These are phyloP conservation scores for Shiraia sp. DNA, from an alignment of 2,329 filamentous ascomycete genomes.

Conservation along the genomic window DNA sequence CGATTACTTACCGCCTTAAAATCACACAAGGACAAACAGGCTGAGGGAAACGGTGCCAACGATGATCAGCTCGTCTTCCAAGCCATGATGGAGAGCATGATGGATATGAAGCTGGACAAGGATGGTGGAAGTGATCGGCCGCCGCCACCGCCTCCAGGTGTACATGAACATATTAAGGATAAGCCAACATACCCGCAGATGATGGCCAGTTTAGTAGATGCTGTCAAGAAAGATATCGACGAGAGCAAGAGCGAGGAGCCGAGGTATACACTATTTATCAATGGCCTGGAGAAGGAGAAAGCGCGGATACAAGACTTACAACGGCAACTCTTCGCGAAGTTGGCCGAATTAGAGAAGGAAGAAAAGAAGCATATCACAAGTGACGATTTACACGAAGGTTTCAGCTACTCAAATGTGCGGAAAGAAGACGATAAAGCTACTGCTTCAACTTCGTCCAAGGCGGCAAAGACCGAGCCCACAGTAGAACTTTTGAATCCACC, in stretches of 20 bases:
- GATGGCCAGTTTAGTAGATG: conserved; percentile 95
- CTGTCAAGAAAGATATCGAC: conserved; percentile 84
- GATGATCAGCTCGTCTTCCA: conserved; percentile 83
- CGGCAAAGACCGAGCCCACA: conserved; percentile 24
- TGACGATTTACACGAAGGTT: conserved; percentile 84
- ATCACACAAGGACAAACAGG: conserved; percentile 63
- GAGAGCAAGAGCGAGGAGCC: conserved; percentile 68
- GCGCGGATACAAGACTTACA: conserved; percentile 79
- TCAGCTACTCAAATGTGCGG: conserved; percentile 81
- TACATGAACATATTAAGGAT: conserved; percentile 74
- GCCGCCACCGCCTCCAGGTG: conserved; percentile 76
- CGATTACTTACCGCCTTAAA: conserved; percentile 74
- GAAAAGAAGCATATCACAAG: conserved; percentile 92
- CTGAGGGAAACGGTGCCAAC: conserved; percentile 46
- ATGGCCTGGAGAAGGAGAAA: conserved; percentile 76
- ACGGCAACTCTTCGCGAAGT: conserved; percentile 71
- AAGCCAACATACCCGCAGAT: conserved; percentile 91
- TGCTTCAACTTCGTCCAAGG: conserved; percentile 27
- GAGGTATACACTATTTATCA: conserved; percentile 74
- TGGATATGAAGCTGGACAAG: conserved; percentile 59
- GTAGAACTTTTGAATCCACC: conserved; percentile 78
- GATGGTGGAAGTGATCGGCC: conserved; percentile 53
- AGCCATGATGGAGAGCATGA: conserved; percentile 78
- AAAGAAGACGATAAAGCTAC: conserved; percentile 27
- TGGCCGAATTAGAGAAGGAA: conserved; percentile 81